phyloP scores from a whole-genome alignment of 805 yeast species.

The Yarrowia sp. region DNA sequence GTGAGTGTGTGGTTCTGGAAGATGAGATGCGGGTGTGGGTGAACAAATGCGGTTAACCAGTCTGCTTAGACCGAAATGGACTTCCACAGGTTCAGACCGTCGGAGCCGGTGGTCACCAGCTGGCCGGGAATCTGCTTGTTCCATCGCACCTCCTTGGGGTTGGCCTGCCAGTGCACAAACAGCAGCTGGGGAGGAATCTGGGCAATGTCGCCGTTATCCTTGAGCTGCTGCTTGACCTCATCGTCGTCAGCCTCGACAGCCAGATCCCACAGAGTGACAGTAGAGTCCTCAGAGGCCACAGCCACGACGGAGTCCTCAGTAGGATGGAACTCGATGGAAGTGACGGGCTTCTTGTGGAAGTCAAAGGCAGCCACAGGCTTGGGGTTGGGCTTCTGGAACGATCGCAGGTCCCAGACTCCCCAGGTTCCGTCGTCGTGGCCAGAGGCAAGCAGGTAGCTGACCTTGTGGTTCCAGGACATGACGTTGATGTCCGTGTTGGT shows the following conservation, averaged over 20 bases:
- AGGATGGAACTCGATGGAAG: slow-evolving; percentile 92
- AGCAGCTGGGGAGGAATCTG: slow-evolving; percentile 93
- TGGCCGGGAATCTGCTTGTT: slow-evolving; percentile 96
- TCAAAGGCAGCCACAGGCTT: slow-evolving; percentile 91
- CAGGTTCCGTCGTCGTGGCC: slow-evolving; percentile 98
- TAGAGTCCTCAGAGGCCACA: slow-evolving; percentile 93
- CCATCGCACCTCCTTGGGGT: slow-evolving; percentile 98
- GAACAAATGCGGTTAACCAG: neutral
- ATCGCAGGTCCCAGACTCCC: slow-evolving; percentile 97
- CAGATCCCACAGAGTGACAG: slow-evolving; percentile 96
- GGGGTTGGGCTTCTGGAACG: slow-evolving; percentile 55
- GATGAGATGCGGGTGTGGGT: neutral
- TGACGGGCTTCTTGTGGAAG: slow-evolving; percentile 91
- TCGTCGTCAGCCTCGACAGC: slow-evolving; percentile 99
- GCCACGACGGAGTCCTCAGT: slow-evolving; percentile 93
- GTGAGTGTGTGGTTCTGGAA: neutral
- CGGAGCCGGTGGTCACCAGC: slow-evolving; percentile 89
- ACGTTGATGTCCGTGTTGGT: slow-evolving; percentile 86
- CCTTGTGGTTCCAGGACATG: slow-evolving; percentile 88
- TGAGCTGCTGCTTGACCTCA: slow-evolving; percentile 81
- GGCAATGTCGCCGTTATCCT: slow-evolving; percentile 68
- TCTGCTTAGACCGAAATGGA: slow-evolving; percentile 75
- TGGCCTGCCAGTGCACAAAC: slow-evolving; percentile 97
- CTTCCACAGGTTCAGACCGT: slow-evolving; percentile 93
- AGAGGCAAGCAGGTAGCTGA: slow-evolving; percentile 81